Percentiles rank a stretch among this genome's conserved stretches.
Evolutionary conservation across 352 stramenopile species (phyloP).

Genomic region (Phytophthora fragariae): DNA sequence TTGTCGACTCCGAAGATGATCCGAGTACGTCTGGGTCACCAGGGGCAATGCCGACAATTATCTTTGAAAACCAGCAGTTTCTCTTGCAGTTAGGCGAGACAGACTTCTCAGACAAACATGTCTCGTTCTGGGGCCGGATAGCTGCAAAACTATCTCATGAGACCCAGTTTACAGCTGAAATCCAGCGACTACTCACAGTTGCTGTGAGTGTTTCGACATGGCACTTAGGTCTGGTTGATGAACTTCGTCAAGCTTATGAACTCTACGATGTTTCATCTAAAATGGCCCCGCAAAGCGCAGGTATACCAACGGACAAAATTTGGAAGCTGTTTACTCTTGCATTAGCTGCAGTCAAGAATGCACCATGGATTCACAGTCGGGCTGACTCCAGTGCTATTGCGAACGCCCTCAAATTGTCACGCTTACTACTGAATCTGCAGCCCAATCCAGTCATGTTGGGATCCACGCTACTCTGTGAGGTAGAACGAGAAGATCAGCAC

Average conservation of each 20-base stretch:
- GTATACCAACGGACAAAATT: not conserved
- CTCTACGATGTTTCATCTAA: constrained; percentile 9
- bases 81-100: constrained; percentile 26
- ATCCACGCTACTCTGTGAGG: not conserved
- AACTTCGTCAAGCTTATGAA: constrained; percentile 25
- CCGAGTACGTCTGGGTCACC: not conserved
- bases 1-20: constrained; percentile 25
- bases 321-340: constrained; percentile 19
- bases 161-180: constrained; percentile 13
- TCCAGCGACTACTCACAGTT: constrained; percentile 18
- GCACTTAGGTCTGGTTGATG: constrained; percentile 30
- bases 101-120: not conserved
- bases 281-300: not conserved
- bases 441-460: constrained; percentile 22
- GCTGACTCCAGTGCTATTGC: constrained; percentile 4
- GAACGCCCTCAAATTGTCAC: constrained; percentile 14
- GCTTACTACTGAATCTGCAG: constrained; percentile 29
- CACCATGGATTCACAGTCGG: not conserved
- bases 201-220: constrained; percentile 21
- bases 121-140: constrained; percentile 32
- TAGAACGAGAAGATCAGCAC: not conserved
- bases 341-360: not conserved
- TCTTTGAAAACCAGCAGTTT: constrained; percentile 18
- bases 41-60: not conserved
- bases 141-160: constrained; percentile 15